These are phyloP conservation scores for Apophysomyces variabilis DNA, from an alignment of 371 early-diverging fungal genomes.

Conservation along the genomic window DNA sequence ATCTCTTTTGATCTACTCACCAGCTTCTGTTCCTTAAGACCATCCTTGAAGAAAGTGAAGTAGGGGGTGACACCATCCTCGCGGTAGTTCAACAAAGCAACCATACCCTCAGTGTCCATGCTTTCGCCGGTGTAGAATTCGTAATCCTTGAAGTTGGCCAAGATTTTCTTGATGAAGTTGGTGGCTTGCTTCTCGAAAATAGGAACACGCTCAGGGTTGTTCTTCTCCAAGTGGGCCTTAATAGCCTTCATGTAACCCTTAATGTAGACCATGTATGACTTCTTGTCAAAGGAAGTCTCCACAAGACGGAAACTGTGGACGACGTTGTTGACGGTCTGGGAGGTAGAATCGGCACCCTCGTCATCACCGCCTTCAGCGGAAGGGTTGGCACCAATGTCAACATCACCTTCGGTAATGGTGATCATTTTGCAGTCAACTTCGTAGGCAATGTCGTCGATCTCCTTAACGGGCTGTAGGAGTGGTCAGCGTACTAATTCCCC, in stretches of 20 bases:
- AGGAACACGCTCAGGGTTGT: conserved; percentile 71
- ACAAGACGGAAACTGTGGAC: conserved; percentile 82
- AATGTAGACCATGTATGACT: conserved; percentile 89
- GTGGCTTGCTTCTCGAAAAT: conserved; percentile 72
- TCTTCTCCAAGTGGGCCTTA: conserved; percentile 64
- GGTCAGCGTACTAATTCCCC: neutral
- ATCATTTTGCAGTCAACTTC: conserved; percentile 88
- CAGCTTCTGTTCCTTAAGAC: conserved; percentile 81
- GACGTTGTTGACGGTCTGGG: conserved; percentile 83
- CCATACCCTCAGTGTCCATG: conserved; percentile 91
- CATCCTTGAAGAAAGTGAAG: conserved; percentile 93
- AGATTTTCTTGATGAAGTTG: conserved; percentile 77
- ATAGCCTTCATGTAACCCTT: conserved; percentile 92
- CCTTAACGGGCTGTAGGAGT: conserved; percentile 54
- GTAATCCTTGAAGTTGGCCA: conserved; percentile 85
- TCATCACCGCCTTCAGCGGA: conserved; percentile 85
- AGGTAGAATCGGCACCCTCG: conserved; percentile 67
- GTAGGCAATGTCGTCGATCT: conserved; percentile 69
- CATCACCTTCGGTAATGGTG: conserved; percentile 67
- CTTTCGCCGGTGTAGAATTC: conserved; percentile 90
- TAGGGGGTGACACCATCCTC: conserved; percentile 92
- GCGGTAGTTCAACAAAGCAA: conserved; percentile 93
- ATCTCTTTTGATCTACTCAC: conserved; percentile 16
- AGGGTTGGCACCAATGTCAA: conserved; percentile 95
- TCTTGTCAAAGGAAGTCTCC: conserved; percentile 87